These are phyloP conservation scores for Spinellus fusiger DNA, from an alignment of 192 early-diverging fungal genomes.

Conservation along the genomic window DNA sequence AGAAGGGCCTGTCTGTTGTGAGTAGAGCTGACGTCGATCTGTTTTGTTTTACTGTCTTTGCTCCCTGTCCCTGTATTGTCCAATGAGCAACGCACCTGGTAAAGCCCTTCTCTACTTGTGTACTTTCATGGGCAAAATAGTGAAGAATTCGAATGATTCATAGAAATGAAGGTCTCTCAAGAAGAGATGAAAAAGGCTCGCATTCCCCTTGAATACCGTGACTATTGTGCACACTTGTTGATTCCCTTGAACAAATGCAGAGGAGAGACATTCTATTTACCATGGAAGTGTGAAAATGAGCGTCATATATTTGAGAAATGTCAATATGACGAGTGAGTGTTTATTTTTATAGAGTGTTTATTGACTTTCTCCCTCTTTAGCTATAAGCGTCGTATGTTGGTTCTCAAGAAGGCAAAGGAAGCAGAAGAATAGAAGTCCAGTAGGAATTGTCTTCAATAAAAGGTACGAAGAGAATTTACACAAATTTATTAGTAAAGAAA, in stretches of 20 bases:
- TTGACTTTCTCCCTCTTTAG: conserved; percentile 8
- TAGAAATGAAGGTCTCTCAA: conserved; percentile 83
- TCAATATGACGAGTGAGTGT: conserved; percentile 87
- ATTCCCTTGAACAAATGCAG: conserved; percentile 92
- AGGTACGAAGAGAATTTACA: too few species aligned
- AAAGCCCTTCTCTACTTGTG: neutral
- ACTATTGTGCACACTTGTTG: conserved; percentile 91
- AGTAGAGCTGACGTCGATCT: neutral
- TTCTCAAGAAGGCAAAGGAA: conserved; percentile 24
- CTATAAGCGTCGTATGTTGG: conserved; percentile 32
- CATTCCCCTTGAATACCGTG: conserved; percentile 83
- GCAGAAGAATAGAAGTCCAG: conserved; percentile 23
- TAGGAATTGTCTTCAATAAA: too few species aligned
- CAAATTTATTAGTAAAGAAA: too few species aligned
- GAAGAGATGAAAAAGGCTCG: conserved; percentile 79
- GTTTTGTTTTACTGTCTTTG: neutral
- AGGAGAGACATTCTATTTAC: conserved; percentile 74
- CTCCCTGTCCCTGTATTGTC: neutral
- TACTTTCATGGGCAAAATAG: neutral
- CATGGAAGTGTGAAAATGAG: conserved; percentile 92
- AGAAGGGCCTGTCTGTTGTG: neutral
- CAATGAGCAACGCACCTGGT: neutral
- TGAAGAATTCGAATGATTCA: neutral
- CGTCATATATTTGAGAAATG: conserved; percentile 88
- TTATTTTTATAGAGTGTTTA: neutral